Evolutionary conservation across 2,329 filamentous ascomycete species (phyloP).

Genomic region (Phyllosticta citribraziliensis): DNA sequence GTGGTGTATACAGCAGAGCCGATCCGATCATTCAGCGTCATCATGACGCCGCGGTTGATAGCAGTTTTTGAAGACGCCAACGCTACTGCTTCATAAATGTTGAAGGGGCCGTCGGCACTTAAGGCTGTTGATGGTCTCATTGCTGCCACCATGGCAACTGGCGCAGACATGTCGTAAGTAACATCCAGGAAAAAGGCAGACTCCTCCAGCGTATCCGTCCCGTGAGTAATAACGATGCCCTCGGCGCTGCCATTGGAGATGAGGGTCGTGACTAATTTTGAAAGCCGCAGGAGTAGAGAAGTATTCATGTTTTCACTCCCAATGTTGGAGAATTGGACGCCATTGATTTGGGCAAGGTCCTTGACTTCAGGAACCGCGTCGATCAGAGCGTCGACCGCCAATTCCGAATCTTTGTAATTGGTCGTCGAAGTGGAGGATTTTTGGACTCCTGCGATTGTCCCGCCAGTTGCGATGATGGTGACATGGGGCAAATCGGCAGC

Average conservation of each 20-base stretch:
- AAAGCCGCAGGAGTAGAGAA: constrained; percentile 39
- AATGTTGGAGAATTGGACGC: constrained; percentile 34
- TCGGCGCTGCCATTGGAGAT: constrained; percentile 34
- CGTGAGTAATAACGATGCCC: constrained; percentile 52
- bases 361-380: constrained; percentile 45
- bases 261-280: constrained; percentile 40
- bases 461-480: constrained; percentile 50
- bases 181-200: constrained; percentile 54
- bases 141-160: constrained; percentile 50
- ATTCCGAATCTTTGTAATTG: constrained; percentile 44
- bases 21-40: constrained; percentile 54
- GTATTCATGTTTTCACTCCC: constrained; percentile 34
- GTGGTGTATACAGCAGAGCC: constrained; percentile 48
- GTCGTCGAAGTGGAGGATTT: constrained; percentile 38
- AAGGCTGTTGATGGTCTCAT: constrained; percentile 55
- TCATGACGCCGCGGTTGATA: constrained; percentile 45
- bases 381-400: constrained; percentile 44
- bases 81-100: constrained; percentile 51
- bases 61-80: constrained; percentile 41
- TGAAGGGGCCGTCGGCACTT: constrained; percentile 53
- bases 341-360: constrained; percentile 45
- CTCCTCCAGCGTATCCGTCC: constrained; percentile 57
- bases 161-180: constrained; percentile 48
- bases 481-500: constrained; percentile 38
- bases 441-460: constrained; percentile 49